Evolutionary conservation across 2,329 filamentous ascomycete genomes (phyloP), one percentile per base, ranked within the genome.

Genomic region (Curvularia verruculosa): DNA sequence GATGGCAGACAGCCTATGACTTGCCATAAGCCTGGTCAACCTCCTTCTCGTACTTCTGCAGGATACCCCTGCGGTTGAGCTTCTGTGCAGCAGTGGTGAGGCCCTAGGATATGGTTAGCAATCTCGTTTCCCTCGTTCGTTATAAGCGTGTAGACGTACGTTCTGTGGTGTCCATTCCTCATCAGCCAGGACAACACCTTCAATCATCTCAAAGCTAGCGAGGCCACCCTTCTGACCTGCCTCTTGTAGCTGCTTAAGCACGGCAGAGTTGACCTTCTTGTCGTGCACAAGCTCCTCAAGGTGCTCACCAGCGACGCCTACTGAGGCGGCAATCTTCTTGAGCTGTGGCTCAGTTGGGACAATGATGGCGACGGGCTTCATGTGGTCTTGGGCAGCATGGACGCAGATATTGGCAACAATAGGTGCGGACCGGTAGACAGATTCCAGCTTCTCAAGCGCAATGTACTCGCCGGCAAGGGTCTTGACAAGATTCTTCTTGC

Each of bases 401-500:
- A 96, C 84, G 82, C 95, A 95, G 73, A 97, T 87, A 79, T 96
- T 96, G 58, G 85, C 85, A 19, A 96, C 91, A 9, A 89, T 85
- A n/a, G 86, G 84, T 9, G 85, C 86, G 44, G 91, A 88, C 60
- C 93, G 89, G 81, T 97, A 98, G 52, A 96, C 84, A 3, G 93
- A 90, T 80, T 98, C 94, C 58, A 98, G 87, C 82, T 89, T 97
- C 82, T 98, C 94, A 3, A 99, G 85, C 21, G 94, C 95, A 75
- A 98, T 96, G 78, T 98, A 98, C 82, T 98, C 94, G 67, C 94
- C 94, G 59, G 93, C 92, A 64, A 91, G 85, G 62, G 95, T 93
- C 87, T 98, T 98, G 78, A 98, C 91, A 54, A 98, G 82, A 79
- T 98, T 98, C 88, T 98, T 98, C 86, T 96, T 93, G 67, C 94